These are phyloP conservation scores for Aschersonia sp. DNA, from an alignment of 2,329 filamentous ascomycete genomes.

Conservation along the genomic window DNA sequence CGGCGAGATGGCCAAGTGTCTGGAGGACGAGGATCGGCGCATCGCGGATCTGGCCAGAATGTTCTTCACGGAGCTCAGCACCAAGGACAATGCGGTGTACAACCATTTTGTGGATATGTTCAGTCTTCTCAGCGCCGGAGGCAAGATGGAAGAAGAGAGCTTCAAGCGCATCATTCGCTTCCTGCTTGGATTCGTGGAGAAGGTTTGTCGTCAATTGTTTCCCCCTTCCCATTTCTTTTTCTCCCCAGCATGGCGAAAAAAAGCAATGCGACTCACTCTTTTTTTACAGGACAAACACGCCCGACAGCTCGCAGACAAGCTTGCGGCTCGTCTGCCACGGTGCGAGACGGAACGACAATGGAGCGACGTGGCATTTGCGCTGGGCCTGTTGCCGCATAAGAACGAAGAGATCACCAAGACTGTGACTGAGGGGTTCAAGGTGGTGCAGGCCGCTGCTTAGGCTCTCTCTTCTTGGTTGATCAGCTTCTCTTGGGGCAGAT, in stretches of 20 bases:
- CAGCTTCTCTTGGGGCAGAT: too few relatives aligned
- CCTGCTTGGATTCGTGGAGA: constrained; percentile 89
- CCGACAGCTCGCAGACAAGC: constrained; percentile 82
- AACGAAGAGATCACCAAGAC: constrained; percentile 77
- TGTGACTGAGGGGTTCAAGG: constrained; percentile 60
- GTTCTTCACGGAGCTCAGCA: constrained; percentile 97
- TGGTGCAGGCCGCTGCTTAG: constrained; percentile 49
- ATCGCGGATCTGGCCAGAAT: constrained; percentile 89
- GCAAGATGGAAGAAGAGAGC: constrained; percentile 67
- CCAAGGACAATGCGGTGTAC: constrained; percentile 97
- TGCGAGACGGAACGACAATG: constrained; percentile 92
- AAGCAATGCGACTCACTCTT: too few relatives aligned
- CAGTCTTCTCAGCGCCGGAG: constrained; percentile 73
- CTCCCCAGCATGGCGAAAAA: too few relatives aligned
- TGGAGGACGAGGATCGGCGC: constrained; percentile 89
- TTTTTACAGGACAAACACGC: constrained; percentile 76
- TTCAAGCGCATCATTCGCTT: constrained; percentile 84
- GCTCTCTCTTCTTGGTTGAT: neutral
- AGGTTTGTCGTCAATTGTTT: constrained; percentile 41
- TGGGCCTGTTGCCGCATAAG: constrained; percentile 83
- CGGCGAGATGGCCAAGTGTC: constrained; percentile 97
- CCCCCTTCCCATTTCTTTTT: too few relatives aligned
- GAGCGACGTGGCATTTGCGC: constrained; percentile 91
- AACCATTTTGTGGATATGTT: constrained; percentile 99
- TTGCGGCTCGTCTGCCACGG: constrained; percentile 70